Base-by-base conservation (phyloP, 257 asterid species). In the Plantago ovata region DNA sequence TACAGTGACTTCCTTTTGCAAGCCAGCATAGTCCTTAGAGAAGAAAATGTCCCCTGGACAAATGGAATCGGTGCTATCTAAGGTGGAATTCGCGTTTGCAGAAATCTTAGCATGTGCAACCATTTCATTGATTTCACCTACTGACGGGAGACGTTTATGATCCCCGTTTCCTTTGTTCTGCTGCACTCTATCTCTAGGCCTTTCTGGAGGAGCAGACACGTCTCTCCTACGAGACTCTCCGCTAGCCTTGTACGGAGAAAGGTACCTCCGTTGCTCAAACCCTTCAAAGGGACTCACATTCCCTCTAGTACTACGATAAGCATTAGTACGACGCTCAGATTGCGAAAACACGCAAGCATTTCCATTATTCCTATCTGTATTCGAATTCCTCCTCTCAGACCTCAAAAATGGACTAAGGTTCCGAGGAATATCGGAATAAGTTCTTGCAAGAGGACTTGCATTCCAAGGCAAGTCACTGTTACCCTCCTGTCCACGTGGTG, bases 31-130 rank as follows among this genome's bases (percentile, higher is more conserved):
- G 7, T 80, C 86, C 39, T 50, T 71, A 23, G 82, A 72, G 44
- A 86, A 84, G 90, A 84, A 86, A 53, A 86, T 75, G 49, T 78
- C 86, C 53, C 91, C 92, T 1, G 86, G 92, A 13, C 84, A 71
- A 39, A 79, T 66, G 20, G 95, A 75, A 13, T 81, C 95, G n/a
- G 81, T 76, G 77, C 90, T 86, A 38, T 73, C 75, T 11, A 72
- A 65, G 62, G 59, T 55, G 19, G 60, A 56, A 61, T 61, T 56
- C 41, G 57, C 41, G 10, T 15, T 15, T 9, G 62, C 75, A 9
- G 81, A 72, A 61, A 80, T 49, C 69, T 71, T 83, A 15, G 79
- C 85, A 43, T 77, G 72, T 0, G 86, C 90, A 16, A 81, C 74
- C 64, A 81, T 86, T 76, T 81, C 94, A 28, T 84, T 84, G 70